Percentiles rank a stretch among this genome's conserved stretches.
phyloP scores from a whole-genome alignment of 2,329 filamentous ascomycete species.

The Cladophialophora chaetospira region DNA sequence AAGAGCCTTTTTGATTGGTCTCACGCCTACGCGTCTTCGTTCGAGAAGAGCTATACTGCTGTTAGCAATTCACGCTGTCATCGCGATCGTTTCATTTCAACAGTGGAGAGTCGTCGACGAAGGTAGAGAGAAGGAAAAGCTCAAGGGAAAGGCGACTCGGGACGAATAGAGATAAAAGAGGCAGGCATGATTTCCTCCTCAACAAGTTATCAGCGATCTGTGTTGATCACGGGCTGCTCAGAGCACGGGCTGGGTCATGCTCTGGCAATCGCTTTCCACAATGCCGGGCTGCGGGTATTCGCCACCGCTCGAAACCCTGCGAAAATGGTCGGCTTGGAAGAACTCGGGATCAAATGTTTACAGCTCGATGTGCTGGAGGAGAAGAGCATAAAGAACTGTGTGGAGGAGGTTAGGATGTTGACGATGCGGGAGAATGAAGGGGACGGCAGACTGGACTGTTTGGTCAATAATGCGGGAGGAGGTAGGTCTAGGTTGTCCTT shows the following conservation, averaged over 20 bases:
- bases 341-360: conserved; percentile 24
- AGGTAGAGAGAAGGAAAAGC: too few species aligned
- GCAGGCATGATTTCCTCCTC: too few species aligned
- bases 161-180: too few species aligned
- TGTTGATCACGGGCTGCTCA: conserved; percentile 28
- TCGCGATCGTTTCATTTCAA: too few species aligned
- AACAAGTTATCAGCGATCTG: not conserved
- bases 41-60: too few species aligned
- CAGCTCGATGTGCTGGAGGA: conserved; percentile 21
- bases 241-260: conserved; percentile 41
- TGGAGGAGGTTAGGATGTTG: conserved; percentile 15
- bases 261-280: conserved; percentile 41
- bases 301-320: conserved; percentile 39
- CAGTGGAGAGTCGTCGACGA: too few species aligned
- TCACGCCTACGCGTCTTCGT: too few species aligned
- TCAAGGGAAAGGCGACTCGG: too few species aligned
- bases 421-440: conserved; percentile 8
- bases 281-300: conserved; percentile 41
- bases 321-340: conserved; percentile 36
- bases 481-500: too few species aligned
- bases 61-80: too few species aligned
- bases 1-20: too few species aligned
- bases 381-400: conserved; percentile 13
- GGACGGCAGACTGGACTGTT: conserved; percentile 41
- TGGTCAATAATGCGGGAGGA: conserved; percentile 53